Evolutionary conservation across 2,329 filamentous ascomycete species (phyloP), one percentile per base, ranked within the genome.

Genomic region (Penicillium sp.): DNA sequence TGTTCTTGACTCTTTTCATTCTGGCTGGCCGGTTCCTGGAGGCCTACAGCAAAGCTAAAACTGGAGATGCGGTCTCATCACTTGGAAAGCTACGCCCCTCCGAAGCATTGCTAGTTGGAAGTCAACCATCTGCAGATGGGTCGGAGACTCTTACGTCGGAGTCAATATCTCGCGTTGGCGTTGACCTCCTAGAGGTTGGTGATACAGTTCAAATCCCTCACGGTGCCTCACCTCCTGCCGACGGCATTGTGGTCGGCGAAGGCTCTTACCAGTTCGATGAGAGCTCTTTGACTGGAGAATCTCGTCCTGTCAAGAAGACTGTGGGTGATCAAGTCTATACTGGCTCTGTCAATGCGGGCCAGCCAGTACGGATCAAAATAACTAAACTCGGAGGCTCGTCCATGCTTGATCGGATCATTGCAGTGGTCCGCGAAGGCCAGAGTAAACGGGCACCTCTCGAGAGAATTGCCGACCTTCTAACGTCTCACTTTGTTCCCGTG

Each of bases 1-100:
- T 95, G 2, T 95, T 96, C 48, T 64, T 96, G 41, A 95, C 90
- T 0, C 75, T 96, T 48, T 96, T 96, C 61, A 77, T 96, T 15
- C 79, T 96, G 1, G 72, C 77, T 29, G 79, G 79, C 10, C 65
- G 67, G 23, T 69, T 60, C 29, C 46, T 71, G 27, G 91, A 96
- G 69, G 83, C 87, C 1, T 94, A 93, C 69, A 94, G 86, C 74
- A 95, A 95, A 66, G 84, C 88, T 0, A 91, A 85, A 57, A 88
- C 90, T 0, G 89, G 89, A 1, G 86, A 94, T 61, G 90, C 90
- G 1, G 84, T 96, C 2, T 81, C 86, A 21, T 81, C 85, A 45
- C 72, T 96, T 4, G 83, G 84, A 2, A 87, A 84, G 47, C 74
- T 96, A 20, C 78, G 87, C 11, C 89, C 90, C 0, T 82, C 78